Evolutionary conservation across 345 rosid genomes (phyloP), one percentile per base, ranked within the genome.

Genomic region (Brassica juncea): DNA sequence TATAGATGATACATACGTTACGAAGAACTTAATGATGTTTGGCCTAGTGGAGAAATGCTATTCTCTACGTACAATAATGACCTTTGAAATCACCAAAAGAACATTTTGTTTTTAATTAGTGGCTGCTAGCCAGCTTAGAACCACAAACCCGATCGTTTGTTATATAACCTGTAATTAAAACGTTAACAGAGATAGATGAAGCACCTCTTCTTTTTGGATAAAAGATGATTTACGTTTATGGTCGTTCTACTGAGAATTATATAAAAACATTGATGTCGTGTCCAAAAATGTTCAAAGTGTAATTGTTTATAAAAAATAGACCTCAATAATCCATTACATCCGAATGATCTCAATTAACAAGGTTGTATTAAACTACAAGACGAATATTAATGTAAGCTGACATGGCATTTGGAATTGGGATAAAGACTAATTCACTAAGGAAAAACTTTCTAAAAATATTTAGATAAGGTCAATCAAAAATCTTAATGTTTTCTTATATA

Each of bases 401-500:
- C 62, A 57, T 65, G 67, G 61, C 49, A 72, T 57, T 28, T 28
- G 15, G 14, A 63, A 58, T 77, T 70, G 37, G 71, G 77, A 78
- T 65, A 78, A 71, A 23, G 68, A 72, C 32, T 12, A 39, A 55
- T 37, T 71, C 66, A 65, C 11, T 39, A 5, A 8, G 27, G 57
- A 31, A 12, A 27, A 11, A 70, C 14, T 6, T 66, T 55, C 55
- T 19, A 25, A 27, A 27, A 55, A 9, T 14, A 49, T 72, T 66
- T 78, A 78, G 73, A 78, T 78, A 78, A 78, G 82, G 66, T 66
- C 77, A 72, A 65, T 57, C 34, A 65, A 28, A 65, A 28, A 47
- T 31, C 28, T 61, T 25, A 70, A 63, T 62, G 34, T 25, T 54
- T 12, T 66, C 4, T 6, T 37, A 10, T 42, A 42, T 35, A 37